Percentiles rank a stretch among this genome's conserved stretches.
These are phyloP conservation scores for Suillus weaverae DNA, from an alignment of 768 basidiomycete species.

Conservation along the genomic window DNA sequence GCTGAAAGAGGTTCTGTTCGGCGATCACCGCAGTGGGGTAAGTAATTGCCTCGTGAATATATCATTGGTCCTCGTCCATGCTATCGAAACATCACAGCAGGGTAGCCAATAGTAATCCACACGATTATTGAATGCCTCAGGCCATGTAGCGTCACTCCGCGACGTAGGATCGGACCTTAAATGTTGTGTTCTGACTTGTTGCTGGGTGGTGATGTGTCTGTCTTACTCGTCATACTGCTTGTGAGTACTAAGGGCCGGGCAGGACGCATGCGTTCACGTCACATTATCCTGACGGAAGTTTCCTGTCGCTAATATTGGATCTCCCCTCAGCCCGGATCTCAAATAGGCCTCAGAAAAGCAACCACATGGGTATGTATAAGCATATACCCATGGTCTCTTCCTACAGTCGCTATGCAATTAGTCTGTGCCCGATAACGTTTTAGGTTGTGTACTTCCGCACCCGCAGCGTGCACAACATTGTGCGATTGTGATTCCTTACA, in stretches of 20 bases:
- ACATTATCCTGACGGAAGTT: neutral
- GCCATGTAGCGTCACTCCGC: neutral
- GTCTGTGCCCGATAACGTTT: constrained; percentile 2
- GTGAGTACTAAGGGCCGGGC: neutral
- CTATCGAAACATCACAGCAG: neutral
- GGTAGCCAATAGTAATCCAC: neutral
- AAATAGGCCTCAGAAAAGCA: neutral
- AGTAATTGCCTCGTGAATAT: neutral
- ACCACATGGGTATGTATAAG: neutral
- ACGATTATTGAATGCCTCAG: too few relatives aligned
- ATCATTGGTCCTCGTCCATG: neutral
- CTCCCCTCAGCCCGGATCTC: neutral
- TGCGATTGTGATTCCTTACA: neutral
- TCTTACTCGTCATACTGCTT: neutral
- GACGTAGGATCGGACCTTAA: neutral
- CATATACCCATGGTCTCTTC: neutral
- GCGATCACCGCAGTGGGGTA: constrained; percentile 2
- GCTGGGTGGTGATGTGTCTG: neutral
- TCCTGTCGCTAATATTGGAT: neutral
- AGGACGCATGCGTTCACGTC: neutral
- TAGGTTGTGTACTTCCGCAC: neutral
- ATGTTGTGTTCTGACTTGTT: neutral
- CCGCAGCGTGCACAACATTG: neutral
- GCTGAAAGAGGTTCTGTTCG: neutral
- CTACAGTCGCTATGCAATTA: neutral